Evolutionary conservation across 2,329 filamentous ascomycete species (phyloP).

Genomic region (Cordyceps javanica): DNA sequence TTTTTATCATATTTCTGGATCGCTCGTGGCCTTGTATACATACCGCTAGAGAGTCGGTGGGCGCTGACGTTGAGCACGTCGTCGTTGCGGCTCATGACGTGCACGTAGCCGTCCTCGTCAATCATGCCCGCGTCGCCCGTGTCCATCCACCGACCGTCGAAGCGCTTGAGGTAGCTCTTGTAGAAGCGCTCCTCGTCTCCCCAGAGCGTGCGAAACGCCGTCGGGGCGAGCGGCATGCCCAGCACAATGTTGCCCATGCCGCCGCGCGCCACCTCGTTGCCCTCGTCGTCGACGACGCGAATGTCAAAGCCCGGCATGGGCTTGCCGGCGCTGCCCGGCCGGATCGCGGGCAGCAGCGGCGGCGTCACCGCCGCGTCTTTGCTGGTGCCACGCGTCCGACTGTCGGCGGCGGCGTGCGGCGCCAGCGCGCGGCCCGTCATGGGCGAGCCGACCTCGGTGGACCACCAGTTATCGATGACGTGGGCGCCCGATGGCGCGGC

Average conservation of each 20-base stretch:
- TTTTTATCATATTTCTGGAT: not conserved
- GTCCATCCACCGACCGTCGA: constrained; percentile 77
- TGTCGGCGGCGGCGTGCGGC: constrained; percentile 54
- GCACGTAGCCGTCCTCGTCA: constrained; percentile 63
- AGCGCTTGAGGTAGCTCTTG: constrained; percentile 75
- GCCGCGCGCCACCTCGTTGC: constrained; percentile 62
- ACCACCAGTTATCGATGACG: constrained; percentile 58
- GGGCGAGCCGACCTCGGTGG: constrained; percentile 52
- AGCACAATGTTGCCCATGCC: constrained; percentile 91
- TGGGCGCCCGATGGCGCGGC: constrained; percentile 51
- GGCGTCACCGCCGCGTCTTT: constrained; percentile 26
- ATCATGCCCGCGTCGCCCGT: constrained; percentile 88
- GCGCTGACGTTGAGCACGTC: constrained; percentile 96
- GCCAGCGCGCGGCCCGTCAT: constrained; percentile 50
- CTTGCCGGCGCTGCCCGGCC: constrained; percentile 83
- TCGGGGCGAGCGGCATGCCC: constrained; percentile 73
- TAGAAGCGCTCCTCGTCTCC: constrained; percentile 81
- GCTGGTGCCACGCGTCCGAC: constrained; percentile 37
- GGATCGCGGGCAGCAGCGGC: constrained; percentile 48
- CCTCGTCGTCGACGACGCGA: constrained; percentile 73
- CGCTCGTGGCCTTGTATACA: not conserved
- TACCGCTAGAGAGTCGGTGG: constrained; percentile 82
- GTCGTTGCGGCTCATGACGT: constrained; percentile 62
- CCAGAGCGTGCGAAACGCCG: constrained; percentile 81
- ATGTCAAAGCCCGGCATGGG: constrained; percentile 90